Evolutionary conservation across 371 early-diverging fungal genomes (phyloP).

Genomic region (Mucor plumbeus): DNA sequence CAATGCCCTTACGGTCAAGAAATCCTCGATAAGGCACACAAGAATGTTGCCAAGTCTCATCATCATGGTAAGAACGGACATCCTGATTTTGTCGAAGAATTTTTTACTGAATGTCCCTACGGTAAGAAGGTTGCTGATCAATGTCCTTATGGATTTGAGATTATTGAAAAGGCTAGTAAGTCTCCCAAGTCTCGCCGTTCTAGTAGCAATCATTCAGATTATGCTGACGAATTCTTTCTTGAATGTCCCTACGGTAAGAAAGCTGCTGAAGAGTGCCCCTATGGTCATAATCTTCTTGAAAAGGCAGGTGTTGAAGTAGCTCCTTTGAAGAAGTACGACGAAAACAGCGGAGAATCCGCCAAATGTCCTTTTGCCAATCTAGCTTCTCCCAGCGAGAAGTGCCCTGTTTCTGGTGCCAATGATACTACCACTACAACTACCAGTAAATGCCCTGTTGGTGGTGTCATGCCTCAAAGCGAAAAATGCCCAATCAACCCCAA

Average conservation of each 20-base stretch:
- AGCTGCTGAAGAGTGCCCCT: conserved; percentile 21
- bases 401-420: conserved; percentile 2
- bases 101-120: conserved; percentile 21
- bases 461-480: conserved; percentile 19
- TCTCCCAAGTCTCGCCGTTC: background rate
- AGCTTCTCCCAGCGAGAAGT: conserved; percentile 2
- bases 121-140: conserved; percentile 6
- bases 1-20: conserved; percentile 24
- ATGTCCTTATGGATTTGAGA: conserved; percentile 13
- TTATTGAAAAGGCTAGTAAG: conserved; percentile 14
- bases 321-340: conserved; percentile 8
- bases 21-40: conserved; percentile 5
- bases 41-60: background rate
- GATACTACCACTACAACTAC: background rate
- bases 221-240: conserved; percentile 10
- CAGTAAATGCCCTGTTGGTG: conserved; percentile 18
- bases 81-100: background rate
- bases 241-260: conserved; percentile 22
- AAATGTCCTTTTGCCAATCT: conserved; percentile 16
- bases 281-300: conserved; percentile 15
- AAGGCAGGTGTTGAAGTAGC: conserved; percentile 1
- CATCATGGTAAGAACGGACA: background rate
- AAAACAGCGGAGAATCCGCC: background rate
- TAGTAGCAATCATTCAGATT: background rate
- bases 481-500: conserved; percentile 16